Base-by-base conservation (phyloP, 352 stramenopile species). In the Globisporangium sylvaticum region DNA sequence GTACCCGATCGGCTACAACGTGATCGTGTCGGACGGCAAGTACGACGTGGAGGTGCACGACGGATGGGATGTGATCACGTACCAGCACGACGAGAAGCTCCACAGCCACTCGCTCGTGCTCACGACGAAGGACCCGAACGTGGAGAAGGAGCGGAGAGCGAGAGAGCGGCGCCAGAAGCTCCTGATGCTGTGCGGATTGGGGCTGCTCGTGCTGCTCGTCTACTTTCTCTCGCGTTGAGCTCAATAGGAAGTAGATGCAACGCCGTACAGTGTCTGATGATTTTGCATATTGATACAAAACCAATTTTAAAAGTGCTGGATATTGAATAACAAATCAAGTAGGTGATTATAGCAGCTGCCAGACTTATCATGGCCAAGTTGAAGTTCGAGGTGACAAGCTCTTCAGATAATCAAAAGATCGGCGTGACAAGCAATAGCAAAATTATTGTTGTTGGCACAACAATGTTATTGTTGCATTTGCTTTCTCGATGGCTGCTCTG, bases 61-160 rank as follows among this genome's bases (percentile, higher is more conserved):
- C 69, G 83, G 81, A 4, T 92, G 75, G 73, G 85, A 93, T 56
- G 55, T 77, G 1, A 69, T 93, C 64, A 74, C 69, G n/a, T 88
- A 79, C 60, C 56, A 75, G n/a, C 84, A 90, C 63, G 70, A 84
- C 74, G 69, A 75, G 61, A 71, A 79, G 59, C 5, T 70, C 1
- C 15, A 20, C 15, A 59, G 18, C 15, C 80, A 88, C 62, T 80
- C 70, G 72, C 39, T 88, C 24, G 65, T 83, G 60, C 61, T 88
- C 58, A 77, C 74, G 31, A 79, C 77, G 1, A 81, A 88, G 52
- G 80, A 88, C 60, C 32, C 64, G 34, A 73, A 44, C 7, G 71
- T 84, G 22, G 74, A 83, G 55, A 72, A 68, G 27, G 66, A 59
- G 14, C 66, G 69, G 32, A 67, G 67, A 1, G 62, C 67, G 22